Base-by-base conservation (phyloP, 2,329 filamentous ascomycete genomes). In the Aureobasidium sp. region DNA sequence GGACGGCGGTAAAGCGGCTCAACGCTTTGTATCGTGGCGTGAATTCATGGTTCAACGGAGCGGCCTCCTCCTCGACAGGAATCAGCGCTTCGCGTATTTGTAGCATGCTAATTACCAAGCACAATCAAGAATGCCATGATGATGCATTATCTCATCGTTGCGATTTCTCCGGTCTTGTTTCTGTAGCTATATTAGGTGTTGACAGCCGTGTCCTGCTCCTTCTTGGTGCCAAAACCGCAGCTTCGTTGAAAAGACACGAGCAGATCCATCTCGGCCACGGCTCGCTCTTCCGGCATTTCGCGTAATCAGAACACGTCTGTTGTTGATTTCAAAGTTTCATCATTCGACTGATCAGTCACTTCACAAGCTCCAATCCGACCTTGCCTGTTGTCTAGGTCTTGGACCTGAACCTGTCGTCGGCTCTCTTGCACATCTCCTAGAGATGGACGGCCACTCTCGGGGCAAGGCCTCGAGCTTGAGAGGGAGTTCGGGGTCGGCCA, bases 401-500 rank as follows among this genome's bases (percentile, higher is more conserved):
- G 31, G 33, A 33, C 45, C 43, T 16, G 20, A 18, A 6, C 15
- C 10, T 31, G 58, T 29, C 38, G 58, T 11, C 36, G 58, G 43
- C 43, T 25, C 25, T 38, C n/a, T 23, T 40, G 18, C 20, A 31
- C 58, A 23, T 29, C 20, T 31, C 31, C 23, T 23, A 33, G 58
- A 43, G 25, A 62, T 51, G 59, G 31, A 33, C 15, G 59, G 33
- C 2, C 25, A 23, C 36, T 53, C 47, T 53, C 59, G 38, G 27
- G 15, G 36, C 20, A 53, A n/a, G 29, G 11, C 51, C 45, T 36
- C 25, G 27, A 62, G 33, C 47, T 74, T 36, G 62, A 68, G 36
- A 23, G 62, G 1, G 68, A 72, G 3, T 70, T 74, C 62, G 45
- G 68, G 3, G 77, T 84, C 4, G 72, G 78, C 0, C 13, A 64